phyloP scores from a whole-genome alignment of 2,329 filamentous ascomycete genomes.

The Cordyceps militaris region DNA sequence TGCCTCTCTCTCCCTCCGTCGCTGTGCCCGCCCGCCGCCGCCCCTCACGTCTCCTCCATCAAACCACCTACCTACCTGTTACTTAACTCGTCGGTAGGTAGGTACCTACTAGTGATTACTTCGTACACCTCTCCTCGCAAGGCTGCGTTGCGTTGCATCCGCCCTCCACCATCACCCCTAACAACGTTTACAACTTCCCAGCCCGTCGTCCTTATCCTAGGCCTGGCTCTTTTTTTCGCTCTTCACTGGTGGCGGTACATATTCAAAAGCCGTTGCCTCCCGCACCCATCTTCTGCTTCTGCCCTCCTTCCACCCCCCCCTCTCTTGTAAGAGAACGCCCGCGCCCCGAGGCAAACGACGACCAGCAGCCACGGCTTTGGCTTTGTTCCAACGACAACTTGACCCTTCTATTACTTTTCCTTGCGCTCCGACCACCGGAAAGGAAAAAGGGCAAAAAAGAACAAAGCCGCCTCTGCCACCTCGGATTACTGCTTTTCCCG shows the following conservation, averaged over 20 bases:
- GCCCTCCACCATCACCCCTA: conserved; percentile 25
- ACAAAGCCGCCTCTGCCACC: neutral
- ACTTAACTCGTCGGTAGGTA: no score
- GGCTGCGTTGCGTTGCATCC: conserved; percentile 11
- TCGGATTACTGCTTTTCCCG: neutral
- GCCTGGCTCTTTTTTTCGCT: neutral
- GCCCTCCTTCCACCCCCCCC: conserved; percentile 20
- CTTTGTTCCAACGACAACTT: neutral
- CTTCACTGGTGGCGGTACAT: neutral
- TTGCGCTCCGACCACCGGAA: neutral
- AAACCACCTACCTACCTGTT: no score
- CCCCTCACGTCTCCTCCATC: no score
- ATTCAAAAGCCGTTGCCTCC: conserved; percentile 37
- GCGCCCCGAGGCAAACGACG: conserved; percentile 14
- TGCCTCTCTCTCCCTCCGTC: no score
- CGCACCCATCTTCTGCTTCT: conserved; percentile 20
- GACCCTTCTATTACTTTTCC: neutral
- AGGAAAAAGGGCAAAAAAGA: neutral
- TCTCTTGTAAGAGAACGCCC: conserved; percentile 25
- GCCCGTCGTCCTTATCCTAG: neutral
- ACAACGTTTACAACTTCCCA: conserved; percentile 24
- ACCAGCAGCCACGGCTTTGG: neutral
- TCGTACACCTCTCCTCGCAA: neutral
- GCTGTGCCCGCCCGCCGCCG: no score
- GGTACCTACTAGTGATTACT: no score